Conservation (phyloP, 164 flowering plant genomes). For the Sextonia rubra region DNA sequence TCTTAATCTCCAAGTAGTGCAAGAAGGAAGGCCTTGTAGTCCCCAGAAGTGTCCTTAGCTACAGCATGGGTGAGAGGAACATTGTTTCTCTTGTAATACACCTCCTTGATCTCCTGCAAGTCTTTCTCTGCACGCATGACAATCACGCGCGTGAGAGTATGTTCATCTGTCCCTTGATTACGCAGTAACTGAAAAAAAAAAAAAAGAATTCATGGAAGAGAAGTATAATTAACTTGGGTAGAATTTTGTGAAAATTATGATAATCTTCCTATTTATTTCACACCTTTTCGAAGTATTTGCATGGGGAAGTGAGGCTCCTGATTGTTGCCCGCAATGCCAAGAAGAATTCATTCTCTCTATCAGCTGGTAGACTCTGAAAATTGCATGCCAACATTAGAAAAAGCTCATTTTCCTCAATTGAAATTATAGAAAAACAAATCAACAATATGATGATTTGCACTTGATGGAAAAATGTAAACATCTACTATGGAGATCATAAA, state of each 20-base stretch:
- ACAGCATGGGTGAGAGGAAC: slow-evolving; percentile 52
- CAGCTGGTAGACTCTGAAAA: no score
- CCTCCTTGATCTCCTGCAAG: slow-evolving; percentile 60
- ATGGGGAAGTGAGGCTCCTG: slow-evolving; percentile 49
- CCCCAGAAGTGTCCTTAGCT: slow-evolving; percentile 66
- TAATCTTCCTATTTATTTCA: not conserved
- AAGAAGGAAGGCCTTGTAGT: slow-evolving; percentile 75
- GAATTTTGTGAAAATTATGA: not conserved
- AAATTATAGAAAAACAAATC: no score
- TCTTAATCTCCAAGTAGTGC: slow-evolving; percentile 46
- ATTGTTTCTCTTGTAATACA: slow-evolving; percentile 65
- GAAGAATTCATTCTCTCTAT: slow-evolving; percentile 29
- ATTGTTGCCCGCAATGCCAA: slow-evolving; percentile 43
- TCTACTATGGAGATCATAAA: no score
- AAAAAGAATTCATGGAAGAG: not conserved
- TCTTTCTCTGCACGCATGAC: slow-evolving; percentile 76
- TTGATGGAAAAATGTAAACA: no score
- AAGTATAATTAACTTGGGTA: not conserved
- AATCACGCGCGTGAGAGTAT: slow-evolving; percentile 62
- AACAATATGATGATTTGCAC: no score
- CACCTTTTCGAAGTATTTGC: slow-evolving; percentile 63
- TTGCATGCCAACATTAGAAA: no score
- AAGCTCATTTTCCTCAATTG: no score
- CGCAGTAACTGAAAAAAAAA: slow-evolving; percentile 34
- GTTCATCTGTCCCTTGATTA: slow-evolving; percentile 60